Percentiles rank a stretch among this genome's conserved stretches.
Evolutionary conservation across 139 green algal species (phyloP).

Genomic region (Desmodesmus armatus): DNA sequence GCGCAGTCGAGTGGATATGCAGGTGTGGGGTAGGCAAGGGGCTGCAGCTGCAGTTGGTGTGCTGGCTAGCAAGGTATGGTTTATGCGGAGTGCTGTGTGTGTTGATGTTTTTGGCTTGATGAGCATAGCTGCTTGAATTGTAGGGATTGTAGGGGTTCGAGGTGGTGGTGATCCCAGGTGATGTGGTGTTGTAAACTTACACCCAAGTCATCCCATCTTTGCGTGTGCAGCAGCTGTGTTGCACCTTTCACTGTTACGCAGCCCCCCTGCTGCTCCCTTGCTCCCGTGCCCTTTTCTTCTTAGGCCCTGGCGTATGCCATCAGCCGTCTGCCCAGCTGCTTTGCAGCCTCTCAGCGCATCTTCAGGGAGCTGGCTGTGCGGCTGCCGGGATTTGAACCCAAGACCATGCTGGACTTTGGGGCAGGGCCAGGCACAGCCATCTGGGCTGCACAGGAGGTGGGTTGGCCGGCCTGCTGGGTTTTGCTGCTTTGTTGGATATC

Average conservation of each 20-base stretch:
- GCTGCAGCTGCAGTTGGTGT: no score
- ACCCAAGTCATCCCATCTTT: no score
- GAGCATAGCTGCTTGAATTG: no score
- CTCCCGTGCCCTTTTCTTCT: not conserved
- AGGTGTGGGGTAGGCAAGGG: no score
- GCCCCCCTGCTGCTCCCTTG: not conserved
- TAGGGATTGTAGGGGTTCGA: no score
- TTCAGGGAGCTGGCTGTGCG: constrained; percentile 31
- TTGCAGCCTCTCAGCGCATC: constrained; percentile 35
- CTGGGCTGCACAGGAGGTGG: constrained; percentile 73
- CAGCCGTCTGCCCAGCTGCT: constrained; percentile 38
- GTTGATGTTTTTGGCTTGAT: no score
- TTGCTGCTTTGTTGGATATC: not conserved
- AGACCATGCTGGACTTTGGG: constrained; percentile 80
- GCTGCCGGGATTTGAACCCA: constrained; percentile 59
- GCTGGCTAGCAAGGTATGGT: no score
- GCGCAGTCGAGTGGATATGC: no score
- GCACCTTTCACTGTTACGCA: not conserved
- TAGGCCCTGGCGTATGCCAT: constrained; percentile 50
- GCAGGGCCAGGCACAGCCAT: constrained; percentile 77
- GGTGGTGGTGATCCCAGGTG: no score
- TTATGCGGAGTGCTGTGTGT: no score
- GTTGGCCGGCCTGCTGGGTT: not conserved
- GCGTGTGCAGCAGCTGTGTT: no score
- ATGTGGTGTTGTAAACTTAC: no score